These are phyloP conservation scores for Monascus ruber DNA, from an alignment of 2,329 filamentous ascomycete species.

Conservation along the genomic window DNA sequence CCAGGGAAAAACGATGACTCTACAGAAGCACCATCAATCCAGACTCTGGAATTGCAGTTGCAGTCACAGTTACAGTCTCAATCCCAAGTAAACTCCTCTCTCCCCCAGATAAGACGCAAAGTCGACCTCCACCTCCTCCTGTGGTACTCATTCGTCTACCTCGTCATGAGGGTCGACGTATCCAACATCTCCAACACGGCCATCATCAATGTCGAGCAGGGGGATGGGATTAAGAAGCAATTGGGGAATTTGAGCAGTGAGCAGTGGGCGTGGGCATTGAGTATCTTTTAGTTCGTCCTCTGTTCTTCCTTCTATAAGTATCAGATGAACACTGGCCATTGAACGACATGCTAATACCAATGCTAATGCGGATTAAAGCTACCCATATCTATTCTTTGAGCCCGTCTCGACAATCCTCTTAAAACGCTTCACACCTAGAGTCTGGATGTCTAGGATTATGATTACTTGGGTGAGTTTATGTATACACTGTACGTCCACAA, in stretches of 20 bases:
- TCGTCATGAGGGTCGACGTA: conserved; percentile 10
- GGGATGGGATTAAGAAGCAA: not conserved
- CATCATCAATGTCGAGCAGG: conserved; percentile 9
- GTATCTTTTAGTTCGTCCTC: not conserved
- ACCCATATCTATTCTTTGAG: too few species aligned
- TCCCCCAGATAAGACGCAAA: not conserved
- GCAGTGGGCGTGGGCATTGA: not conserved
- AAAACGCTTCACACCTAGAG: too few species aligned
- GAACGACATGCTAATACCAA: too few species aligned
- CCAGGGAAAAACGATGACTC: not conserved
- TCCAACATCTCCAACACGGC: conserved; percentile 10
- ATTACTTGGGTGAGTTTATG: too few species aligned
- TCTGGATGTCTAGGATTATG: too few species aligned
- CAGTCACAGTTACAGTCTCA: not conserved
- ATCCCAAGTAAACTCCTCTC: not conserved
- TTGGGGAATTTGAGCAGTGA: not conserved
- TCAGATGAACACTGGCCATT: too few species aligned
- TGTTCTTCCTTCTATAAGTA: too few species aligned
- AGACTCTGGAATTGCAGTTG: too few species aligned
- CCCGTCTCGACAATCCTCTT: too few species aligned
- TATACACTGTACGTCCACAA: too few species aligned
- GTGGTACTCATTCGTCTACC: conserved; percentile 10
- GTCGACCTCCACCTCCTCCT: not conserved
- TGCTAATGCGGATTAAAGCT: too few species aligned
- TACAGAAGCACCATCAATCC: not conserved